These are phyloP conservation scores for Curvularia lunata DNA, from an alignment of 2,329 filamentous ascomycete species.

Conservation along the genomic window DNA sequence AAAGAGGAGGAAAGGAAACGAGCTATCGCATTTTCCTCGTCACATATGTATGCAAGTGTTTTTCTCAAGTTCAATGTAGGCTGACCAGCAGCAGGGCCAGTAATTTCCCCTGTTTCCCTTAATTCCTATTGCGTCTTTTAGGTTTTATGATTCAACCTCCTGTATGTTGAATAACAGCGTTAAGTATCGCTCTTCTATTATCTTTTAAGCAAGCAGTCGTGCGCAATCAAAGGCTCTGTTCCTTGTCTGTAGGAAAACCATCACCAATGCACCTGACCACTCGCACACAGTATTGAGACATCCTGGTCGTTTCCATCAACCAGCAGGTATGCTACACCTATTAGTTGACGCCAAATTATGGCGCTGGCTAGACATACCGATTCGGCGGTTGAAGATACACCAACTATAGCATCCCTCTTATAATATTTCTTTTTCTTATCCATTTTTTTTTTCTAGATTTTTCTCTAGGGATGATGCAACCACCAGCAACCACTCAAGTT, in stretches of 20 bases:
- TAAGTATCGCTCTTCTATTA: not conserved
- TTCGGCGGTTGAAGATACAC: not conserved
- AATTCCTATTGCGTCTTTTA: not conserved
- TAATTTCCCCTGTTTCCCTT: not conserved
- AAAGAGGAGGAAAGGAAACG: not conserved
- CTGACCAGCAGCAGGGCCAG: not conserved
- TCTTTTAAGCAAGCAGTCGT: not conserved
- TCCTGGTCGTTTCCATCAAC: not conserved
- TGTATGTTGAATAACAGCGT: not conserved
- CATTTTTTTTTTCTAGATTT: not conserved
- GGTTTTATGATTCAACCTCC: not conserved
- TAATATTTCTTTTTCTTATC: not conserved
- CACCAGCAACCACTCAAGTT: not conserved
- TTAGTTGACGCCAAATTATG: not conserved
- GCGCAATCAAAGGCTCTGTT: not conserved
- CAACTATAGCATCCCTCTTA: not conserved
- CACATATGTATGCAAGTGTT: not conserved
- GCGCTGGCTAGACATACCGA: not conserved
- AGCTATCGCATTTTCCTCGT: not conserved
- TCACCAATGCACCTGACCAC: not conserved
- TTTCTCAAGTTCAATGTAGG: not conserved
- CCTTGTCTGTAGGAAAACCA: not conserved
- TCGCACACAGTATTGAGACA: not conserved
- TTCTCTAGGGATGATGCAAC: not conserved
- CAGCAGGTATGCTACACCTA: not conserved